Conservation (phyloP, 306 rosid genomes). For the Quercus berberidifolia region DNA sequence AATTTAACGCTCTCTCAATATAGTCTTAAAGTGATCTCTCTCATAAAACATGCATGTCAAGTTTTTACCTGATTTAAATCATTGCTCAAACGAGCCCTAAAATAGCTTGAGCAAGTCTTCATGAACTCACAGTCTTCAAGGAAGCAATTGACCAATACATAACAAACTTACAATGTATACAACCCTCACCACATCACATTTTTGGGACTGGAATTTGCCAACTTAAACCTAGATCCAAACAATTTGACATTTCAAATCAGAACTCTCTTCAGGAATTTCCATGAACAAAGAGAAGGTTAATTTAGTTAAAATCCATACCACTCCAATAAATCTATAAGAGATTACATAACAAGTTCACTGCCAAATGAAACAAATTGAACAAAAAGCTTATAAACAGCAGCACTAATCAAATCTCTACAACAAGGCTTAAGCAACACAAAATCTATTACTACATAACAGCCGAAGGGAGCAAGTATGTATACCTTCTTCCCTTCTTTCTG, state of each 20-base stretch:
- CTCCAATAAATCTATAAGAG: not conserved
- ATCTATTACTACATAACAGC: not conserved
- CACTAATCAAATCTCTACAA: not conserved
- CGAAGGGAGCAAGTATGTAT: conserved; percentile 5
- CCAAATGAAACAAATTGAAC: not conserved
- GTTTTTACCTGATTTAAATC: no score
- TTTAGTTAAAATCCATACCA: not conserved
- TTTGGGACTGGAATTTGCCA: no score
- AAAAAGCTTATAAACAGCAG: not conserved
- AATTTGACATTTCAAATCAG: not conserved
- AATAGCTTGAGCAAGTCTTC: no score
- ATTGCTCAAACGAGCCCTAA: no score
- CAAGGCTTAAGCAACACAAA: conserved; percentile 16
- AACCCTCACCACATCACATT: no score
- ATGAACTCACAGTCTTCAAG: no score
- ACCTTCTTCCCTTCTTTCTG: conserved; percentile 98
- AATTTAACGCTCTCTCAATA: no score
- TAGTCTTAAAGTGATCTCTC: no score
- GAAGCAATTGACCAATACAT: no score
- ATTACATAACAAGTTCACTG: not conserved
- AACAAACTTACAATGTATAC: no score
- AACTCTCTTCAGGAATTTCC: not conserved
- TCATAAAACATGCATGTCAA: no score
- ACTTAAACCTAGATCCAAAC: no score
- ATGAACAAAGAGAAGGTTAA: not conserved